These are phyloP conservation scores for Rhododendron vialii DNA, from an alignment of 148 eudicot genomes.

Conservation along the genomic window DNA sequence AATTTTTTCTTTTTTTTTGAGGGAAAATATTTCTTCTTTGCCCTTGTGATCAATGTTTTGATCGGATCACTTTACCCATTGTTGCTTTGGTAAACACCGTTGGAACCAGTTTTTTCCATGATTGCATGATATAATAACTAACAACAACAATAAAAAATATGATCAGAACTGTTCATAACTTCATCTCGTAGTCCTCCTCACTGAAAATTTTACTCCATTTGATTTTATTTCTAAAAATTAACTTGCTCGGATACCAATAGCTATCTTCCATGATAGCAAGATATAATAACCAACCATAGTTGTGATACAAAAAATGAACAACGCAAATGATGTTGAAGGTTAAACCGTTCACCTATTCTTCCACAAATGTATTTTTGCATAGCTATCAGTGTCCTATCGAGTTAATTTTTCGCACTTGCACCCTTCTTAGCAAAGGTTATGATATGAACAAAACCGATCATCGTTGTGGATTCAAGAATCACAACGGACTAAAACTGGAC, in stretches of 20 bases:
- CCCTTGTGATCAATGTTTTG: background rate
- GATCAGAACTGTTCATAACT: too few relatives aligned
- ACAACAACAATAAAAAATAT: background rate
- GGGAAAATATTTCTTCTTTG: background rate
- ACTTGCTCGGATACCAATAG: background rate
- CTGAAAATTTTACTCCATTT: too few relatives aligned
- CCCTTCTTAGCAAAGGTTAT: background rate
- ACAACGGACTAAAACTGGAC: background rate
- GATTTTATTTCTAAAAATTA: too few relatives aligned
- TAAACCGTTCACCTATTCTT: background rate
- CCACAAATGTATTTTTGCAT: background rate
- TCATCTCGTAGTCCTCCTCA: too few relatives aligned
- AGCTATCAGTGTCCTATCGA: background rate
- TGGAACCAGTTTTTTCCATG: too few relatives aligned
- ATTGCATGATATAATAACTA: background rate
- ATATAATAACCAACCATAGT: background rate
- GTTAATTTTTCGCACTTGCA: background rate
- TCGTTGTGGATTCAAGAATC: background rate
- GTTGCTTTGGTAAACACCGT: background rate
- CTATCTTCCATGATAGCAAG: too few relatives aligned
- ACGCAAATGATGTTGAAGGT: background rate
- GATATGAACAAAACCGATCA: background rate
- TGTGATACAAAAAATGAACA: background rate
- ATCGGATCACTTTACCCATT: background rate
- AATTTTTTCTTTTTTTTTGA: background rate